Evolutionary conservation across 306 rosid genomes (phyloP), one percentile per base, ranked within the genome.

Genomic region (Aeschynomene evenia): DNA sequence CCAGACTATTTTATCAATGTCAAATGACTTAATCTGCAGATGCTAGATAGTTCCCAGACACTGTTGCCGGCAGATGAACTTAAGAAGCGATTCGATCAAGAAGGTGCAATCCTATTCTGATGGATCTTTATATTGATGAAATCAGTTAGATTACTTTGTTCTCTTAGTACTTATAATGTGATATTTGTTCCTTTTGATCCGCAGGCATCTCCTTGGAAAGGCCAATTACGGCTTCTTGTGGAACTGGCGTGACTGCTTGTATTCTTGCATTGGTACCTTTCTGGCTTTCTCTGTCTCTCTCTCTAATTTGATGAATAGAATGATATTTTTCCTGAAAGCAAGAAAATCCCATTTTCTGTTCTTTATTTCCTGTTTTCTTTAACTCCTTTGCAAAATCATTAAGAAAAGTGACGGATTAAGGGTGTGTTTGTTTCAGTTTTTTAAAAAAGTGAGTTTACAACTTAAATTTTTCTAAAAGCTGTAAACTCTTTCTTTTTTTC

Each of bases 231-330:
- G 77, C 97, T 69, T 85, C 97, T 1, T 95, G 99, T 29, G 99
- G 99, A 57, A 91, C 97, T 26, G 97, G 97, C 0, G 92, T 95
- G 49, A 95, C 97, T 36, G 97, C 97, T 59, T 89, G 97, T 77
- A 61, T 95, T 83, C 96, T 95, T 10, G 97, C 96, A 70, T 53
- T 91, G 96, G 99, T 91, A 89, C 48, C 9, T 1, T 43, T 42
- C 68, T 48, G 73, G 68, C 40, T 59, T 71, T 66, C 68, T 46
- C 18, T 71, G 2, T 23, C 48, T 40, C 21, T 10, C 52, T 36
- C 42, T 13, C 15, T 50, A 28, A 48, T 21, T 48, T 69, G 16
- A 68, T 55, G 53, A 36, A 37, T 61, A 3, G 31, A 40, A 16
- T 21, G 22, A 40, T 50, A 60, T 66, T 20, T 15, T 16, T 50